Conservation (phyloP, 2,329 filamentous ascomycete species). For the Elsinoe australis region DNA sequence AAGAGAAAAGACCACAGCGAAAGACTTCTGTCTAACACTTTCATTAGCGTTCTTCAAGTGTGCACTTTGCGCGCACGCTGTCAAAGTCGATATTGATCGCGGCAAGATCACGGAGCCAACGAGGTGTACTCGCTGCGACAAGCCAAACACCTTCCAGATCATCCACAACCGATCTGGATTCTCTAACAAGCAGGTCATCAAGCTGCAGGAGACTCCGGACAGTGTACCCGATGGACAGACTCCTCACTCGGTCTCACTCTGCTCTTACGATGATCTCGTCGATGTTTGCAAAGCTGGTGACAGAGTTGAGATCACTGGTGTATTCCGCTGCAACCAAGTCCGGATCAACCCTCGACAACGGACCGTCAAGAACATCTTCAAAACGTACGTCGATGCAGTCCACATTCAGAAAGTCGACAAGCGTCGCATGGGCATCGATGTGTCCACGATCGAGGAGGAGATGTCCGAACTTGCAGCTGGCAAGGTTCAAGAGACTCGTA, state of each 20-base stretch:
- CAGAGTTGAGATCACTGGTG: conserved; percentile 87
- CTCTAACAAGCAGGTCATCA: conserved; percentile 97
- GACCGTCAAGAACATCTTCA: conserved; percentile 90
- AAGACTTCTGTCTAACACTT: conserved; percentile 37
- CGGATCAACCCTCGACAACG: conserved; percentile 89
- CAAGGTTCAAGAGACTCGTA: conserved; percentile 73
- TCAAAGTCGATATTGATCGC: conserved; percentile 85
- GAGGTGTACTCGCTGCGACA: conserved; percentile 76
- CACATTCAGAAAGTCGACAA: conserved; percentile 97
- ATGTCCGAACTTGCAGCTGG: conserved; percentile 64
- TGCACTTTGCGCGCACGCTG: conserved; percentile 82
- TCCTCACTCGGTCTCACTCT: conserved; percentile 91
- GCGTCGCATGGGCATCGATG: conserved; percentile 84
- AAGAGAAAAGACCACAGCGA: too few relatives aligned
- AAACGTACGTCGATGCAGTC: conserved; percentile 92
- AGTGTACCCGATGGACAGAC: conserved; percentile 92
- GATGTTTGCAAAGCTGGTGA: conserved; percentile 98
- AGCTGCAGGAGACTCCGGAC: conserved; percentile 94
- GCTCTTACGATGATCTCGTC: conserved; percentile 92
- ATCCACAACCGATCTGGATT: conserved; percentile 93
- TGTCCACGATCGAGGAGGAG: conserved; percentile 77
- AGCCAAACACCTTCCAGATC: conserved; percentile 95
- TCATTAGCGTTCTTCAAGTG: conserved; percentile 79
- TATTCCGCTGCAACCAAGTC: conserved; percentile 91
- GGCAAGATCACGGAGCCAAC: conserved; percentile 95